These are phyloP conservation scores for Prunus salicina DNA, from an alignment of 306 rosid genomes.

Conservation along the genomic window DNA sequence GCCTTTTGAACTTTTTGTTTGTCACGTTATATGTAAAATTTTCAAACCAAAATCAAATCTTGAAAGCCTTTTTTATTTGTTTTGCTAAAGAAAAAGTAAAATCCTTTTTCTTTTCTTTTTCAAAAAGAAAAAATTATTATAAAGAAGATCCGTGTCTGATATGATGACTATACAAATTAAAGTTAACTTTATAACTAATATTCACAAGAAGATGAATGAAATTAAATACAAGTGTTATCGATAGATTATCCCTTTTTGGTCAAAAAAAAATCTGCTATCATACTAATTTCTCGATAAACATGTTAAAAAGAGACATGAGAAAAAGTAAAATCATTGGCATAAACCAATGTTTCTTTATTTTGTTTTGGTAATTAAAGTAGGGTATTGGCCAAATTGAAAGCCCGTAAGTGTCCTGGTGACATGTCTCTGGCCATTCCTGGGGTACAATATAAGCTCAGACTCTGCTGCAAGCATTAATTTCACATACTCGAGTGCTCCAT, in stretches of 20 bases:
- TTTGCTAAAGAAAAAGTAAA: background rate
- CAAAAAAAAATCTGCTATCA: too few relatives aligned
- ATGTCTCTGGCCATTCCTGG: conserved; percentile 2
- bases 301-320: too few relatives aligned
- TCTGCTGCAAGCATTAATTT: conserved; percentile 29
- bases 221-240: too few relatives aligned
- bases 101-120: background rate
- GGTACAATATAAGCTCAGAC: background rate
- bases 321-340: too few relatives aligned
- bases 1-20: background rate
- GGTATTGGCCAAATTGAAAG: background rate
- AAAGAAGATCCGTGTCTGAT: too few relatives aligned
- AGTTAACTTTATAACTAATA: too few relatives aligned
- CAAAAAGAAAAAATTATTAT: background rate
- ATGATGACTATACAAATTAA: too few relatives aligned
- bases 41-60: background rate
- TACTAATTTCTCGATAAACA: too few relatives aligned
- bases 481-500: conserved; percentile 36
- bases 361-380: background rate
- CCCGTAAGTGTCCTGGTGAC: background rate
- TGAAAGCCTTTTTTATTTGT: background rate
- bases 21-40: background rate
- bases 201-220: too few relatives aligned
- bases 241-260: too few relatives aligned
- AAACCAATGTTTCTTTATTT: background rate